Evolutionary conservation across 2,329 filamentous ascomycete genomes (phyloP).

Genomic region (Xylaria sp.): DNA sequence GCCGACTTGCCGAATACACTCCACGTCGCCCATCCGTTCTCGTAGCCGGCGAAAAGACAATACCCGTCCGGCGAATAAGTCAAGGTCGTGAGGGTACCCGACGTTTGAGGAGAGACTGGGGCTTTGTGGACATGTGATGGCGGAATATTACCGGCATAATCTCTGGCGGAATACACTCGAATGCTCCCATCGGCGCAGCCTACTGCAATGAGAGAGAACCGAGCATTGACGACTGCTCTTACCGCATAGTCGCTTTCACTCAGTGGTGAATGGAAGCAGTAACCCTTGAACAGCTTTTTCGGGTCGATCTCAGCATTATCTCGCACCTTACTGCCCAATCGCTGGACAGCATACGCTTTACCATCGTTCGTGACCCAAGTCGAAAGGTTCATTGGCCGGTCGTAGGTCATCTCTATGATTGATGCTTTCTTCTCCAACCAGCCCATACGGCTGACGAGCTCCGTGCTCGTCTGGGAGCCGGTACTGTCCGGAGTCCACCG

Average conservation of each 20-base stretch:
- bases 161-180: constrained; percentile 86
- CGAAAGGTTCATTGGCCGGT: constrained; percentile 93
- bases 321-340: constrained; percentile 51
- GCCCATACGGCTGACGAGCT: constrained; percentile 82
- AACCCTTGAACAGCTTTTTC: constrained; percentile 80
- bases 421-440: constrained; percentile 80
- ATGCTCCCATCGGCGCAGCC: constrained; percentile 80
- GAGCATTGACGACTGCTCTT: constrained; percentile 84
- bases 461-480: constrained; percentile 85
- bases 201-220: constrained; percentile 90
- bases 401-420: constrained; percentile 85
- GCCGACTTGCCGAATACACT: constrained; percentile 94
- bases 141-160: constrained; percentile 92
- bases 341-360: constrained; percentile 87
- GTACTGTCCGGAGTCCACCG: constrained; percentile 85
- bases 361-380: constrained; percentile 92
- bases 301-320: constrained; percentile 49
- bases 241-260: constrained; percentile 62
- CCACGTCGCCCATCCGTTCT: constrained; percentile 93
- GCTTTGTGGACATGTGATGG: constrained; percentile 77
- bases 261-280: constrained; percentile 83
- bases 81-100: constrained; percentile 74
- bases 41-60: constrained; percentile 90
- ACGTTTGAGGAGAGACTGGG: constrained; percentile 66
- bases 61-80: constrained; percentile 94